Percentiles rank a stretch among this genome's conserved stretches.
phyloP scores from a whole-genome alignment of 202 grass and related monocot species.

The Setaria viridis region DNA sequence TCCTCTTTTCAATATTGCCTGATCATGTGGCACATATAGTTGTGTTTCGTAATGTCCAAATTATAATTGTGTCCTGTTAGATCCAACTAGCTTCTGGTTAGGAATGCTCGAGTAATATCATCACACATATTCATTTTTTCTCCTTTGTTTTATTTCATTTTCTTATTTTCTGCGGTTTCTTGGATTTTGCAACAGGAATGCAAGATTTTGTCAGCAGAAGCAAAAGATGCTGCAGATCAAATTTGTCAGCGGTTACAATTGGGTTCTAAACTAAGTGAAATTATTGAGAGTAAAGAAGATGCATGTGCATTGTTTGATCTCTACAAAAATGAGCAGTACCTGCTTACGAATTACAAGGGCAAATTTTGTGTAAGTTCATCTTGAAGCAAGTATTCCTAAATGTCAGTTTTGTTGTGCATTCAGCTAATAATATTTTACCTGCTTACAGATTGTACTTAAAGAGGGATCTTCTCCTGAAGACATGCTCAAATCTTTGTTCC shows the following conservation, averaged over 20 bases:
- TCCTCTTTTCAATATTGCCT: not conserved
- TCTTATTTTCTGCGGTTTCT: slow-evolving; percentile 26
- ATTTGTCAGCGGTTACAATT: slow-evolving; percentile 73
- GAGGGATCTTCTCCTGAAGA: slow-evolving; percentile 85
- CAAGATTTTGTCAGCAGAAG: slow-evolving; percentile 77
- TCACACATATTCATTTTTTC: not conserved
- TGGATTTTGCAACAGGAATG: slow-evolving; percentile 44
- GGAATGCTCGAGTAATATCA: slow-evolving; percentile 8
- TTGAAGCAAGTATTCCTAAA: slow-evolving; percentile 21
- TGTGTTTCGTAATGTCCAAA: slow-evolving; percentile 14
- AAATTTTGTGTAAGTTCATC: slow-evolving; percentile 83
- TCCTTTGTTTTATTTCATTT: slow-evolving; percentile 27
- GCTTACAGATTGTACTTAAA: slow-evolving; percentile 82
- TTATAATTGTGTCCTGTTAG: not conserved
- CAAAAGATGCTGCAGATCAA: slow-evolving; percentile 81
- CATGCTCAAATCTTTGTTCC: slow-evolving; percentile 91
- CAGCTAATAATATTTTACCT: slow-evolving; percentile 30
- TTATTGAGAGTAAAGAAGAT: slow-evolving; percentile 77
- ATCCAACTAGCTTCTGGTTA: slow-evolving; percentile 1
- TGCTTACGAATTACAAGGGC: slow-evolving; percentile 66
- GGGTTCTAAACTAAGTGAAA: slow-evolving; percentile 88
- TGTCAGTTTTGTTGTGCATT: slow-evolving; percentile 2
- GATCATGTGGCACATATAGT: not conserved
- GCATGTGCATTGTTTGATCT: slow-evolving; percentile 81
- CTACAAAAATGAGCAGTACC: slow-evolving; percentile 83